Evolutionary conservation across 352 stramenopile genomes (phyloP).

Genomic region (Globisporangium acanthophoron): DNA sequence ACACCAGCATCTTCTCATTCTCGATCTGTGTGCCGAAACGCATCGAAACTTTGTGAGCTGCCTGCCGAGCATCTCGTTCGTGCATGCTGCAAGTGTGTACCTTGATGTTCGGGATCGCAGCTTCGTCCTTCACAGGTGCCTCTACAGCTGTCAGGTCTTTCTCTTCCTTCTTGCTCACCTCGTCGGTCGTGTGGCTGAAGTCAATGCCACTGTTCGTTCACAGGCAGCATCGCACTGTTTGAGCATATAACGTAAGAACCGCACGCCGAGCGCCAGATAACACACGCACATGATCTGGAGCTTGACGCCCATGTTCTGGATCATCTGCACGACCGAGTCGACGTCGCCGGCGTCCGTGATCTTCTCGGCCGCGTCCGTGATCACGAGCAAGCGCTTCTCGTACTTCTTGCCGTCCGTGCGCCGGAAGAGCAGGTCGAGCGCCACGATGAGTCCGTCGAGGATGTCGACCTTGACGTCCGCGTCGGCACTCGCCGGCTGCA

Average conservation of each 20-base stretch:
- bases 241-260: no score
- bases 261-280: background rate
- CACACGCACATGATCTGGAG: conserved; percentile 69
- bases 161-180: conserved; percentile 14
- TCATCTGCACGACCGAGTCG: conserved; percentile 67
- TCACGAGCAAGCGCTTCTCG: conserved; percentile 66
- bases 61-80: no score
- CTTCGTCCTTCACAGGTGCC: background rate
- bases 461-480: conserved; percentile 53
- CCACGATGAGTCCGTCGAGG: conserved; percentile 75
- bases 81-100: background rate
- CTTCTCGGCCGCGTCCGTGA: conserved; percentile 61
- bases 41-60: background rate
- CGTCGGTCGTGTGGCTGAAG: conserved; percentile 47
- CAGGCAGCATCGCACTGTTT: background rate
- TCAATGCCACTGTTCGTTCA: conserved; percentile 46
- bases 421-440: conserved; percentile 72
- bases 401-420: conserved; percentile 77
- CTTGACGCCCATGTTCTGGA: conserved; percentile 72
- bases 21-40: conserved; percentile 24
- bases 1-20: conserved; percentile 86
- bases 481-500: conserved; percentile 20
- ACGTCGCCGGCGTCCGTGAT: conserved; percentile 62
- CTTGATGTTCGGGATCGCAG: conserved; percentile 21
- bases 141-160: background rate